Conservation (phyloP, 2,329 filamentous ascomycete genomes). For the Cytospora schulzeri region DNA sequence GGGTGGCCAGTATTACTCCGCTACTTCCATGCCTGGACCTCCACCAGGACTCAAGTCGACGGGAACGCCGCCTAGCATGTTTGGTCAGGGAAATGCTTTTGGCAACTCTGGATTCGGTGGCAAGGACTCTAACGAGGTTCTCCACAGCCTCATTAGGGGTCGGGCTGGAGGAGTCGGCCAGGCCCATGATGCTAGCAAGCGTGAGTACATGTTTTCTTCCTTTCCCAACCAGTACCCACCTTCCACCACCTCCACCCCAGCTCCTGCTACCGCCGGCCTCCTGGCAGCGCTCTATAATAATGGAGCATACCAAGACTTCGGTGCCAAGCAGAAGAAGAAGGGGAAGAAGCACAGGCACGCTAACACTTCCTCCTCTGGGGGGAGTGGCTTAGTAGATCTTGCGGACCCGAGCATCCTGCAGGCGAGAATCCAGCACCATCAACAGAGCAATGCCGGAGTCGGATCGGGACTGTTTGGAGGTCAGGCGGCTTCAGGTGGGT, state of each 20-base stretch:
- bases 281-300: conserved; percentile 89
- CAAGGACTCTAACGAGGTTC: conserved; percentile 75
- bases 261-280: conserved; percentile 82
- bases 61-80: conserved; percentile 92
- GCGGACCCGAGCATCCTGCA: conserved; percentile 99
- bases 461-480: conserved; percentile 89
- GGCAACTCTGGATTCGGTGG: conserved; percentile 70
- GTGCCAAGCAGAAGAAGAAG: conserved; percentile 99
- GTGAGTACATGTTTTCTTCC: conserved; percentile 97
- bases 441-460: conserved; percentile 78
- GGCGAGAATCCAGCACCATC: conserved; percentile 90
- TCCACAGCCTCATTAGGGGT: conserved; percentile 80
- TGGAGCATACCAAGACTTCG: conserved; percentile 87
- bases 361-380: conserved; percentile 99
- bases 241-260: conserved; percentile 78
- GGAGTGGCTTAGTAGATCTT: conserved; percentile 99
- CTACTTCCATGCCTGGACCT: conserved; percentile 81
- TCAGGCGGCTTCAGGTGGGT: conserved; percentile 85
- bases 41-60: conserved; percentile 95
- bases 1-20: conserved; percentile 73
- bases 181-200: conserved; percentile 86
- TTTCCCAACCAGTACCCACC: conserved; percentile 84
- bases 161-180: conserved; percentile 69
- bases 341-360: conserved; percentile 99
- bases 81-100: conserved; percentile 85